Conservation (phyloP, 345 rosid species). For the Anacardium occidentale region DNA sequence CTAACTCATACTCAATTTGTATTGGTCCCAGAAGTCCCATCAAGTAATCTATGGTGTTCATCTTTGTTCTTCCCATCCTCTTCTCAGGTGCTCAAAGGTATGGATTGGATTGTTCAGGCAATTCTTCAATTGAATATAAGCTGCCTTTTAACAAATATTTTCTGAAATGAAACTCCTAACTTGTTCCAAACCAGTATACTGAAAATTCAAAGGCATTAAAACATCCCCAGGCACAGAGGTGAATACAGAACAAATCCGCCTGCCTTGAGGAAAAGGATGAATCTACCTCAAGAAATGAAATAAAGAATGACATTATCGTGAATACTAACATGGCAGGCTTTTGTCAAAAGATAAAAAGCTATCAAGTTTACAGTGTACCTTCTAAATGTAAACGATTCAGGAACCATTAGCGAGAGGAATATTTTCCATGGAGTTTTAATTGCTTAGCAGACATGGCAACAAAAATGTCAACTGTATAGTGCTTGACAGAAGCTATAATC, state of each 20-base stretch:
- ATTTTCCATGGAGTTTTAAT: neutral
- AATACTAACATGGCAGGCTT: slow-evolving; percentile 64
- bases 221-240: neutral
- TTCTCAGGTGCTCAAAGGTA: slow-evolving; percentile 52
- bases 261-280: neutral
- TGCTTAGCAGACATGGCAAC: slow-evolving; percentile 35
- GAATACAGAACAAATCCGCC: neutral
- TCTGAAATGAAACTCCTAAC: neutral
- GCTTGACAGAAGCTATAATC: slow-evolving; percentile 84
- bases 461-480: slow-evolving; percentile 76
- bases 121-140: slow-evolving; percentile 42
- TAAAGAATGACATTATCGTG: neutral
- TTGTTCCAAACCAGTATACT: neutral
- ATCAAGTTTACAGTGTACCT: slow-evolving; percentile 87
- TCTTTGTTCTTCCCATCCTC: slow-evolving; percentile 58
- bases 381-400: slow-evolving; percentile 18
- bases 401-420: neutral
- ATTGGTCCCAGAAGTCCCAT: slow-evolving; percentile 40
- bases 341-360: slow-evolving; percentile 56
- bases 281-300: neutral
- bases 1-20: slow-evolving; percentile 31
- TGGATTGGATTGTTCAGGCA: slow-evolving; percentile 49
- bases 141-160: neutral
- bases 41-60: slow-evolving; percentile 54
- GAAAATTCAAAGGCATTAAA: neutral